Conservation (phyloP, 2,329 filamentous ascomycete genomes). For the Colletotrichum phormii region DNA sequence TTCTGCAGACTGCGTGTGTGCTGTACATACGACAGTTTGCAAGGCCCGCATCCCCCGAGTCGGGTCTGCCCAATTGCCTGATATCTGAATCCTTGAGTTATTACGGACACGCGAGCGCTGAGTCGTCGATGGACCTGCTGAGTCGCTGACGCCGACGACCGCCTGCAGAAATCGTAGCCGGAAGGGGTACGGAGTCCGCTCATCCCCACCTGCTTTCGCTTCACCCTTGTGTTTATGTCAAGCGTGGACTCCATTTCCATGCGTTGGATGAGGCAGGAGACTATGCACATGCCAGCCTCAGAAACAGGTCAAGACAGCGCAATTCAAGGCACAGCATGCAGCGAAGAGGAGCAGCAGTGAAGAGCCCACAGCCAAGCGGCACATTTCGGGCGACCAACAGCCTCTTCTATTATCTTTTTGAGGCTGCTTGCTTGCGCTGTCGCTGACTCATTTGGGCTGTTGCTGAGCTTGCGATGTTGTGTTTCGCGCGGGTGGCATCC, state of each 20-base stretch:
- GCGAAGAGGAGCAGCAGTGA: slow-evolving; percentile 15
- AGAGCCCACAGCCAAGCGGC: slow-evolving; percentile 6
- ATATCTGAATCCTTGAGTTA: background rate
- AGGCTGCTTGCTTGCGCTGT: background rate
- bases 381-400: background rate
- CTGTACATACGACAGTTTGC: background rate
- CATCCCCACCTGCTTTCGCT: slow-evolving; percentile 20
- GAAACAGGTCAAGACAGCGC: slow-evolving; percentile 9
- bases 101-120: background rate
- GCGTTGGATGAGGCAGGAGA: slow-evolving; percentile 19
- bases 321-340: slow-evolving; percentile 12
- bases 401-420: background rate
- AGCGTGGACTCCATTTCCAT: slow-evolving; percentile 8
- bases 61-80: background rate
- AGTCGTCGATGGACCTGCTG: slow-evolving; percentile 24
- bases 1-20: background rate
- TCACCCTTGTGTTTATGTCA: background rate
- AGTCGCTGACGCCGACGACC: slow-evolving; percentile 29
- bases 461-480: background rate
- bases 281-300: slow-evolving; percentile 7
- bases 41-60: background rate
- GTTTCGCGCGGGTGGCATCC: background rate
- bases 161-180: background rate
- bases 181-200: slow-evolving; percentile 16
- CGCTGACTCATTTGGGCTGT: background rate